Percentiles rank a stretch among this genome's conserved stretches.
Conservation (phyloP, 2,329 filamentous ascomycete species). For the Atkinsonella texensis region DNA sequence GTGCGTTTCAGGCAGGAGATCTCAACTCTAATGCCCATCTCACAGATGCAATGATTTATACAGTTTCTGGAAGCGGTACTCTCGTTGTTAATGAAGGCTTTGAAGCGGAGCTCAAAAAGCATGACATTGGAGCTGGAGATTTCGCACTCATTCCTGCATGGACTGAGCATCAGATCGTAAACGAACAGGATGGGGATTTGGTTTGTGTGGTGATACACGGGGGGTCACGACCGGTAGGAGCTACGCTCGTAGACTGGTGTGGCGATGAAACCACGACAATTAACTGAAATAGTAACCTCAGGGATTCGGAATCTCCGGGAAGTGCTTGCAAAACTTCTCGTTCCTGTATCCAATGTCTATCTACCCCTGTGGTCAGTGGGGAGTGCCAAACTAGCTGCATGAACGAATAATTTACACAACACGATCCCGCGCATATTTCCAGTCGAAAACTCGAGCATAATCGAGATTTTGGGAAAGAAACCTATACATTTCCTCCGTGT, state of each 20-base stretch:
- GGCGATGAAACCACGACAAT: slow-evolving; percentile 25
- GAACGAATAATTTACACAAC: slow-evolving; percentile 19
- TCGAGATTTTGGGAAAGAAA: slow-evolving; percentile 49
- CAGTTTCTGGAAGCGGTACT: slow-evolving; percentile 46
- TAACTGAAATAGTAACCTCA: slow-evolving; percentile 5
- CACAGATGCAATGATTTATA: slow-evolving; percentile 56
- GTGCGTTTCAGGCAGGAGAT: too few relatives aligned
- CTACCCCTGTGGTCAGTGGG: background rate
- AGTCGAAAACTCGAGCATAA: slow-evolving; percentile 51
- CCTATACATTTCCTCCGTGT: slow-evolving; percentile 32
- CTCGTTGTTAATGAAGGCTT: slow-evolving; percentile 47
- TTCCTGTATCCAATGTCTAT: background rate
- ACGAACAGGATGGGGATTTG: slow-evolving; percentile 48
- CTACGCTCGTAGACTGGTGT: slow-evolving; percentile 52
- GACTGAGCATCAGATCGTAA: slow-evolving; percentile 59
- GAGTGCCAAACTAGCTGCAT: slow-evolving; percentile 10
- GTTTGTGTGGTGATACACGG: slow-evolving; percentile 55
- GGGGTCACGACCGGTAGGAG: slow-evolving; percentile 47
- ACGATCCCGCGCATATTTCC: slow-evolving; percentile 14
- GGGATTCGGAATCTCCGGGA: background rate
- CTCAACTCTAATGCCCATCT: background rate
- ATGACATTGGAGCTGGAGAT: slow-evolving; percentile 49
- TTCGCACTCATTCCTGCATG: slow-evolving; percentile 60
- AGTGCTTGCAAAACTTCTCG: background rate
- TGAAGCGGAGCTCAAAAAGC: slow-evolving; percentile 36